These are phyloP conservation scores for Aspergillus transmontanensis DNA, from an alignment of 2,329 filamentous ascomycete species.

Conservation along the genomic window DNA sequence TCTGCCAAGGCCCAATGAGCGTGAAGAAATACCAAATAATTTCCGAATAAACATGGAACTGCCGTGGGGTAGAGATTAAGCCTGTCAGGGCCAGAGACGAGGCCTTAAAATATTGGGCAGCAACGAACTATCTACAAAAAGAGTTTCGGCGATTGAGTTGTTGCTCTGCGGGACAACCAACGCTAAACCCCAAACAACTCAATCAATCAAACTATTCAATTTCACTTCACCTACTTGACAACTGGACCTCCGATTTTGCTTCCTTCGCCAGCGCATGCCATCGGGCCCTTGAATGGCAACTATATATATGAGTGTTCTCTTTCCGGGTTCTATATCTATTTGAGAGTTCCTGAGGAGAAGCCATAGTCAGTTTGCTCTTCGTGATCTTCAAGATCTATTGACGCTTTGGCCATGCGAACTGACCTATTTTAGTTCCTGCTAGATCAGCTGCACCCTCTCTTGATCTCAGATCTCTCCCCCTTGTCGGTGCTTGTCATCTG, in stretches of 20 bases:
- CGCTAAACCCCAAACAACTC: constrained; percentile 4
- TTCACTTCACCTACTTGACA: neutral
- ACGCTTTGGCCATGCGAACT: constrained; percentile 1
- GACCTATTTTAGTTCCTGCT: neutral
- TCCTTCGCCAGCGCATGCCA: neutral
- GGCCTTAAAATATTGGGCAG: constrained; percentile 7
- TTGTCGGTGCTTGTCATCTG: neutral
- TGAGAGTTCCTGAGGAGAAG: neutral
- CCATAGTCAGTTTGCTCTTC: neutral
- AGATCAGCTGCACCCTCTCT: neutral
- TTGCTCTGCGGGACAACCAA: neutral
- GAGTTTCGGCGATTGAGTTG: constrained; percentile 1
- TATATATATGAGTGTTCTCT: neutral
- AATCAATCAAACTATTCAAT: neutral
- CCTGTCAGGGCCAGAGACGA: neutral
- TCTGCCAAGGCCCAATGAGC: neutral
- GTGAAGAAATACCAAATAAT: neutral
- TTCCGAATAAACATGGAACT: neutral
- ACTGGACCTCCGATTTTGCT: neutral
- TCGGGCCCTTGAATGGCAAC: neutral
- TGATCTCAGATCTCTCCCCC: neutral
- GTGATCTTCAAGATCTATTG: neutral
- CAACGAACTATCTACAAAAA: neutral
- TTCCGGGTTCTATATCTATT: neutral
- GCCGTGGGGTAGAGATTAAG: neutral